phyloP scores from a whole-genome alignment of 306 rosid species.

The Pterocarpus macrocarpus region DNA sequence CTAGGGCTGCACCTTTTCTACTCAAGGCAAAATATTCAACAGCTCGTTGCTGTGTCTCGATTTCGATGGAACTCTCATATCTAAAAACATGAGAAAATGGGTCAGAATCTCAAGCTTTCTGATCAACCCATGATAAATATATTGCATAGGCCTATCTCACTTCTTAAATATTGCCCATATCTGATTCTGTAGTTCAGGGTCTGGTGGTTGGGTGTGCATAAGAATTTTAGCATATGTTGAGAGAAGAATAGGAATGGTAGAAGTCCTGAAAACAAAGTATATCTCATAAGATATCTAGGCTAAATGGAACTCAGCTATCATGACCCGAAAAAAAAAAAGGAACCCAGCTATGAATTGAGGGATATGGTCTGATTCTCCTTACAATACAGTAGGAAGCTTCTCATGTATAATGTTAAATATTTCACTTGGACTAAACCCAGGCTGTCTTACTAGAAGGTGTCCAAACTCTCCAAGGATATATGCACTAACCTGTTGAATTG shows the following conservation, averaged over 20 bases:
- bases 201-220: constrained; percentile 85
- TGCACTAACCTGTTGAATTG: constrained; percentile 74
- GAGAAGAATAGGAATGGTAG: constrained; percentile 79
- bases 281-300: constrained; percentile 20
- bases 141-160: constrained; percentile 56
- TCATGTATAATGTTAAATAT: constrained; percentile 71
- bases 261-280: constrained; percentile 61
- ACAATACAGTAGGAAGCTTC: constrained; percentile 85
- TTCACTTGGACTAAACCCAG: constrained; percentile 78
- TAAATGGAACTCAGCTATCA: not conserved
- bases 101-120: constrained; percentile 34
- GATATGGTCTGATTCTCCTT: constrained; percentile 49
- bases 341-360: not conserved
- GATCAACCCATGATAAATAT: constrained; percentile 11
- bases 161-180: constrained; percentile 80
- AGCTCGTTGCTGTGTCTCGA: constrained; percentile 85
- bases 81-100: constrained; percentile 48
- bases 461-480: constrained; percentile 86
- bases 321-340: not conserved
- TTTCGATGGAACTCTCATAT: constrained; percentile 83
- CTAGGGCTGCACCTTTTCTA: constrained; percentile 73
- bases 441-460: constrained; percentile 76
- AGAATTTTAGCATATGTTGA: constrained; percentile 83
- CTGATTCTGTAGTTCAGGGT: constrained; percentile 79
- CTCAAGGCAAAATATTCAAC: constrained; percentile 81